phyloP scores from a whole-genome alignment of 2,329 filamentous ascomycete genomes.

The Bretziella fagacearum region DNA sequence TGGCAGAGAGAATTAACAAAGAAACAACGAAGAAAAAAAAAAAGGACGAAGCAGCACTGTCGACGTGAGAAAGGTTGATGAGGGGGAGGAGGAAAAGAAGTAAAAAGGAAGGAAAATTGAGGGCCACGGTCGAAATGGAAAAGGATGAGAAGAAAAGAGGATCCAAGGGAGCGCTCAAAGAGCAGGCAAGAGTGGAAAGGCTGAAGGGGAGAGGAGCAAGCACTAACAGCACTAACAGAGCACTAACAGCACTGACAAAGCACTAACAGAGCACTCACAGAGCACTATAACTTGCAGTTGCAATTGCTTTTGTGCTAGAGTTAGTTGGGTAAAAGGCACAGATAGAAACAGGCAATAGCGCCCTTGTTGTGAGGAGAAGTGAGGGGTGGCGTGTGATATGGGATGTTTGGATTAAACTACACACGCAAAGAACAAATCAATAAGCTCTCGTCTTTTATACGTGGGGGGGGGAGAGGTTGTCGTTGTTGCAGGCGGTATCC shows the following conservation, averaged over 20 bases:
- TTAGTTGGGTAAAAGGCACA: background rate
- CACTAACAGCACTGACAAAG: background rate
- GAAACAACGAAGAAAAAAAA: constrained; percentile 1
- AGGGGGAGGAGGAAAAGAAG: constrained; percentile 4
- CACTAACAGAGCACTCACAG: background rate
- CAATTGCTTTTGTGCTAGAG: too few relatives aligned
- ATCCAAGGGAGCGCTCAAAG: constrained; percentile 2
- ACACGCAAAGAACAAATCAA: background rate
- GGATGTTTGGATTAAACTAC: background rate
- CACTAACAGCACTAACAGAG: background rate
- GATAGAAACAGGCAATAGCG: background rate
- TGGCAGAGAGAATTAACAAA: constrained; percentile 2
- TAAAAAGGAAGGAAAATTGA: constrained; percentile 4
- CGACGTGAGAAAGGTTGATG: constrained; percentile 10
- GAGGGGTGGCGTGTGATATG: background rate
- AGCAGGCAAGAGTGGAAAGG: background rate
- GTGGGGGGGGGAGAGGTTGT: background rate
- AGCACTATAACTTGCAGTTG: background rate
- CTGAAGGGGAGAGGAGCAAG: background rate
- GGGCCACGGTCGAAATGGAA: background rate
- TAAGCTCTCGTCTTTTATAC: background rate
- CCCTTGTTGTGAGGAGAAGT: background rate
- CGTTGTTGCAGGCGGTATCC: background rate
- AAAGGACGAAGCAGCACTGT: constrained; percentile 6
- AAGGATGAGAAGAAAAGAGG: constrained; percentile 2